Percentiles rank a stretch among this genome's conserved stretches.
These are phyloP conservation scores for Calonectria multiphialidica DNA, from an alignment of 2,329 filamentous ascomycete species.

Conservation along the genomic window DNA sequence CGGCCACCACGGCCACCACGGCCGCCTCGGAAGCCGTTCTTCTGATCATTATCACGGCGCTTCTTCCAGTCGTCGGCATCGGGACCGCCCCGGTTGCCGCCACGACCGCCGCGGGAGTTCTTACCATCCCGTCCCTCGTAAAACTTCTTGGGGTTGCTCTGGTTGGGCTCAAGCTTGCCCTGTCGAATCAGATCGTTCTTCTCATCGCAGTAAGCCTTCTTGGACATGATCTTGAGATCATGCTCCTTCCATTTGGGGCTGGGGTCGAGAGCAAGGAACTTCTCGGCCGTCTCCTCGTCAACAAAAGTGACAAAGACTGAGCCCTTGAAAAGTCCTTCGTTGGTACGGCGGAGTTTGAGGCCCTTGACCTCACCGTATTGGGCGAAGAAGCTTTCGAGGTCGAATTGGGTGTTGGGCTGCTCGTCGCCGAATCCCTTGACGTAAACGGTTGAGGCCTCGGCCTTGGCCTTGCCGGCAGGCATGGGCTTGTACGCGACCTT, in stretches of 20 bases:
- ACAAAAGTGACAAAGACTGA: slow-evolving; percentile 96
- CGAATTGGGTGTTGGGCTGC: slow-evolving; percentile 86
- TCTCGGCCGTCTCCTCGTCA: slow-evolving; percentile 80
- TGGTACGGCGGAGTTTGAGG: slow-evolving; percentile 86
- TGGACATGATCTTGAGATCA: slow-evolving; percentile 85
- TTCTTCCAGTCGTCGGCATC: slow-evolving; percentile 73
- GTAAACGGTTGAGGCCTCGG: slow-evolving; percentile 84
- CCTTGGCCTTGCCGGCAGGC: slow-evolving; percentile 71
- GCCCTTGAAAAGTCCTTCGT: slow-evolving; percentile 87
- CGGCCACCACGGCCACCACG: slow-evolving; percentile 57
- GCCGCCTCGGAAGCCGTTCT: slow-evolving; percentile 67
- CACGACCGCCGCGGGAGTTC: slow-evolving; percentile 54
- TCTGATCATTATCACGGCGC: slow-evolving; percentile 72
- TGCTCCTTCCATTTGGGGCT: slow-evolving; percentile 87
- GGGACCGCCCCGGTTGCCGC: slow-evolving; percentile 53
- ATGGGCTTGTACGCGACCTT: slow-evolving; percentile 76
- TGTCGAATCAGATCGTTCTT: slow-evolving; percentile 79
- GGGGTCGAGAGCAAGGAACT: slow-evolving; percentile 83
- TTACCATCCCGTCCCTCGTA: slow-evolving; percentile 62
- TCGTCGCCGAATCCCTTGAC: slow-evolving; percentile 95
- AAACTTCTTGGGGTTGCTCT: slow-evolving; percentile 56
- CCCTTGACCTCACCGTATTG: slow-evolving; percentile 83
- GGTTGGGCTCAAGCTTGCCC: slow-evolving; percentile 74
- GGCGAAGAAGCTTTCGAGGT: slow-evolving; percentile 92
- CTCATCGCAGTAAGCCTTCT: slow-evolving; percentile 87